Percentiles rank a stretch among this genome's conserved stretches.
These are phyloP conservation scores for Nicotiana sylvestris DNA, from an alignment of 257 asterid species.

Conservation along the genomic window DNA sequence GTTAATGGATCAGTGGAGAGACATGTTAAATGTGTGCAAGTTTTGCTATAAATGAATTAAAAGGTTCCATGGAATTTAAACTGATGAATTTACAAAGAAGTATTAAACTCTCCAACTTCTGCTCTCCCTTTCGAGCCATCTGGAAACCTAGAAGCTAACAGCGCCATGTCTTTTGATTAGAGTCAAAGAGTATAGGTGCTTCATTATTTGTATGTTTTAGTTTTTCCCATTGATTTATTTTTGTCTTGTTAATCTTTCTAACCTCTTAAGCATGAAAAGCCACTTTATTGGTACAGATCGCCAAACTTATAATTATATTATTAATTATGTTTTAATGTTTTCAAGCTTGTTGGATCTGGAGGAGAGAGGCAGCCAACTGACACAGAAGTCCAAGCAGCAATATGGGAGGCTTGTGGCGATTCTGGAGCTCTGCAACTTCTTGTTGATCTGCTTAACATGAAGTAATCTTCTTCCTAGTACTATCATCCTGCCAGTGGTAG, in stretches of 20 bases:
- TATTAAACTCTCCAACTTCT: background rate
- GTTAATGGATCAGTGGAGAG: background rate
- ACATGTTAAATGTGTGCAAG: background rate
- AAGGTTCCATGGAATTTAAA: background rate
- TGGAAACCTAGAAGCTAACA: background rate
- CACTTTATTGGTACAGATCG: background rate
- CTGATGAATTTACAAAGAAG: background rate
- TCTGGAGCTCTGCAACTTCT: slow-evolving; percentile 81
- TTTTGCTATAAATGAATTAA: background rate
- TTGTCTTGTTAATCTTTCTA: background rate
- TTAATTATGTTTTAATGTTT: background rate
- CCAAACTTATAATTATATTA: too few relatives aligned
- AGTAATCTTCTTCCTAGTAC: slow-evolving; percentile 38
- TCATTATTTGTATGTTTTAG: background rate
- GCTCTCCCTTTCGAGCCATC: background rate
- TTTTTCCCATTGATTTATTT: background rate
- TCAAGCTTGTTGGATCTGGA: slow-evolving; percentile 70
- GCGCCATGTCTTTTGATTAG: background rate
- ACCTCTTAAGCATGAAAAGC: background rate
- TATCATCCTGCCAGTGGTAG: background rate
- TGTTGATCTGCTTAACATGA: slow-evolving; percentile 77
- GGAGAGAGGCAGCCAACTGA: slow-evolving; percentile 72
- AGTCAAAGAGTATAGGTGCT: background rate
- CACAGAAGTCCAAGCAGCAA: slow-evolving; percentile 67
- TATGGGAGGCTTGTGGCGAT: slow-evolving; percentile 96